Evolutionary conservation across 169 alveolate species (phyloP), one percentile per base, ranked within the genome.

Genomic region (Eimeria necatrix): DNA sequence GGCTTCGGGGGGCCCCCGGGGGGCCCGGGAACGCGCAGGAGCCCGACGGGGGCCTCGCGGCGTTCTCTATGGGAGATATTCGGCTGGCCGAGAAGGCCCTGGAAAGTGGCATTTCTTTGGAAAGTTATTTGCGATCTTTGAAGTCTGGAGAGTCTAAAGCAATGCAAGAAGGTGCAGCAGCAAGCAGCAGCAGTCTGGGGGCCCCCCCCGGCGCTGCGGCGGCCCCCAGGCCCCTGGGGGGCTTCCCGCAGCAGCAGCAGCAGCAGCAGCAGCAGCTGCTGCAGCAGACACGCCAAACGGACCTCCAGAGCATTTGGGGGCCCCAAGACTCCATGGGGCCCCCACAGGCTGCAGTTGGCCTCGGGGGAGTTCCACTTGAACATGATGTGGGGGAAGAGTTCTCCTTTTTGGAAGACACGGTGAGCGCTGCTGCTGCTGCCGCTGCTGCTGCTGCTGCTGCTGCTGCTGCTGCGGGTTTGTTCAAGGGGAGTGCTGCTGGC

Each of bases 11-110:
- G 41, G 41, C 41, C 41, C 41, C 41, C 41, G 41, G 41, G 41
- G 48, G 12, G 2, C 46, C 22, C 78, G 78, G 41, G 78, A 32
- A 16, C 12, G 8, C 41, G 41, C 16, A 16, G 26, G 78, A 6
- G 4, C 46, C 41, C 12, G 89, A 51, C 18, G 89, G 71, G 12
- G 68, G 68, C 71, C 48, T 53, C 16, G 60, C 64, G 24, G 56
- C 60, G 32, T 80, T 80, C 70, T 48, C 89, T 18, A 8, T 80
- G 71, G 89, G 89, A 49, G 89, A 80, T 49, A 80, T 80, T 14
- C 89, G 89, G 8, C 89, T 48, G 70, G 89, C 89, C 16, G 89
- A 80, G 48, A 51, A 49, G n/a, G 89, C 60, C n/a, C 26, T 80
- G 32, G 70, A 80, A 70, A 49, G 89, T 70, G 89, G 89, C 20